A percentile compares a stretch with the other conserved stretches of the same genome.
These are phyloP conservation scores for Sorghum bicolor DNA, from an alignment of 176 grass and related monocot genomes.

Conservation along the genomic window DNA sequence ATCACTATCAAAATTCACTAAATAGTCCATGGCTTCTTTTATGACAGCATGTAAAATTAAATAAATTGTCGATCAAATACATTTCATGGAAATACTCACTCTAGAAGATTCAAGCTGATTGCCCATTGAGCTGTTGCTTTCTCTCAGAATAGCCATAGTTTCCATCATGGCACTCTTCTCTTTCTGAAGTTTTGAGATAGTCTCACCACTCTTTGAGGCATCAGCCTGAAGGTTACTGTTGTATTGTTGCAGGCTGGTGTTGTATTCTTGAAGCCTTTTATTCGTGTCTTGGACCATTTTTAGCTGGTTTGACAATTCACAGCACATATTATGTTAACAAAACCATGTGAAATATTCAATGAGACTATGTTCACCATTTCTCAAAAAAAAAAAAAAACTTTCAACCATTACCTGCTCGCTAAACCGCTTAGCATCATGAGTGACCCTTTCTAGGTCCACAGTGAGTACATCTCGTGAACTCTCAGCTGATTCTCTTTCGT, in stretches of 20 bases:
- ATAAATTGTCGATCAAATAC: not conserved
- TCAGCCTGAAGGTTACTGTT: slow-evolving; percentile 93
- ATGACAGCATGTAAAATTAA: not conserved
- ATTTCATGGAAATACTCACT: slow-evolving; percentile 29
- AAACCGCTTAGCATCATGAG: slow-evolving; percentile 56
- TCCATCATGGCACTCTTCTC: slow-evolving; percentile 89
- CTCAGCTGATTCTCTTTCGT: slow-evolving; percentile 48
- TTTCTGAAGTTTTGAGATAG: slow-evolving; percentile 66
- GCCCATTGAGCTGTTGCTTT: slow-evolving; percentile 62
- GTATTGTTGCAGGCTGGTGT: slow-evolving; percentile 83
- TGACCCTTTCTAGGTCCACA: slow-evolving; percentile 67
- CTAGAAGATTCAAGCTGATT: slow-evolving; percentile 71
- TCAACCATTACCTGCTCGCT: slow-evolving; percentile 63
- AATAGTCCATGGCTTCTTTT: not conserved
- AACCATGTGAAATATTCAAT: not conserved
- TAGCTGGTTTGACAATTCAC: slow-evolving; percentile 44
- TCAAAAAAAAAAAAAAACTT: not conserved
- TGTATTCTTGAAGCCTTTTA: slow-evolving; percentile 80
- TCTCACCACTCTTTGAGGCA: slow-evolving; percentile 57
- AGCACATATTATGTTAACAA: slow-evolving; percentile 10
- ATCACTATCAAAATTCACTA: not conserved
- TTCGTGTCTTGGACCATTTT: slow-evolving; percentile 85
- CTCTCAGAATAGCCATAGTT: slow-evolving; percentile 55
- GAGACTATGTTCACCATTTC: not conserved
- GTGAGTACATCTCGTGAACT: slow-evolving; percentile 26